phyloP scores from a whole-genome alignment of 1,139 yeast species.

The Nematodospora anomalae region DNA sequence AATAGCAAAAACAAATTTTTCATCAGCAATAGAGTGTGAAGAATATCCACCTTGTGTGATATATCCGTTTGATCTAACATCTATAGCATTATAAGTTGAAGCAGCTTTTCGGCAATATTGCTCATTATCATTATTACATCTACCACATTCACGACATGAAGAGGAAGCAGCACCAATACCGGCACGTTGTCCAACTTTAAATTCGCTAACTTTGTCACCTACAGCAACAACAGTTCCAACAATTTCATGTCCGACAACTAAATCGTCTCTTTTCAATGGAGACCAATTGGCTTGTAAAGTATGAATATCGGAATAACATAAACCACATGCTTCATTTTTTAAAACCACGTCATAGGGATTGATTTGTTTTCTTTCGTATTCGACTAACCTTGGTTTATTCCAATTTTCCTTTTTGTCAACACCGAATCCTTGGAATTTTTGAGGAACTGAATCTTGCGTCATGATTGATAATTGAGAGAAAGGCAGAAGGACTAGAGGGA shows the following conservation, averaged over 20 bases:
- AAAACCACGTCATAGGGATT: conserved; percentile 45
- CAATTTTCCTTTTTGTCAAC: conserved; percentile 38
- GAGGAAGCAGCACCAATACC: conserved; percentile 60
- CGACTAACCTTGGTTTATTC: conserved; percentile 42
- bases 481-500: background rate
- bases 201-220: conserved; percentile 46
- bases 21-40: conserved; percentile 54
- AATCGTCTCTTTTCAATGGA: conserved; percentile 29
- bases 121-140: conserved; percentile 49
- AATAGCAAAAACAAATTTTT: conserved; percentile 53
- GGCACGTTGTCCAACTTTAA: conserved; percentile 58
- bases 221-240: conserved; percentile 53
- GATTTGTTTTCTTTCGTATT: conserved; percentile 40
- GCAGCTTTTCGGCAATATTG: conserved; percentile 48
- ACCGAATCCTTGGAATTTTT: conserved; percentile 47
- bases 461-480: background rate
- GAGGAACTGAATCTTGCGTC: conserved; percentile 23
- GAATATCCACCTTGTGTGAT: conserved; percentile 63
- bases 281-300: conserved; percentile 47
- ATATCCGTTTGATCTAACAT: conserved; percentile 32
- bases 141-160: conserved; percentile 49
- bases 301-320: conserved; percentile 63
- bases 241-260: conserved; percentile 51
- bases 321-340: conserved; percentile 52
- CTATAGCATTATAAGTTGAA: conserved; percentile 47